Base-by-base conservation (phyloP, 2,329 filamentous ascomycete genomes). In the Pyricularia pennisetigena region DNA sequence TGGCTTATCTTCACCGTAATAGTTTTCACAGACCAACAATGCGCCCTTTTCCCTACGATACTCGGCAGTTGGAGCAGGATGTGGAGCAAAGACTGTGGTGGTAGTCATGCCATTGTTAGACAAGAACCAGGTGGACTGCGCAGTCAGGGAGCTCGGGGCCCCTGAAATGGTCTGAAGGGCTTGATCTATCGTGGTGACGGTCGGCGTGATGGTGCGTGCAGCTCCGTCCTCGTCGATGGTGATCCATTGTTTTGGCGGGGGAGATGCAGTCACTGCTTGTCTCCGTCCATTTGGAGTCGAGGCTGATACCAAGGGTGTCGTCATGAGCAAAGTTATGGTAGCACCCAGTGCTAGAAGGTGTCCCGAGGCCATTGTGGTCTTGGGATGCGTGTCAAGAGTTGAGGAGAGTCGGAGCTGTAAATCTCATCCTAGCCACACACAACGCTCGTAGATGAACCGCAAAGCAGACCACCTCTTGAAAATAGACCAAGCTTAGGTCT, bases 1-100 rank as follows among this genome's bases (percentile, higher is more conserved):
- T 0, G 78, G 78, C 14, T 69, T 70, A 26, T 73, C 72, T 5
- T 16, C 16, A 16, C 74, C 74, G 29, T 73, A 70, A 54, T 72
- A 71, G 63, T 72, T 71, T 41, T 71, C 69, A 72, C 78, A 79
- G 12, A 72, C 70, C 41, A 77, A 72, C 63, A 78, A 76, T 6
- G 73, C 73, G 23, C 76, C 77, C 6, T n/a, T 49, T 49, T 49
- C 6, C 14, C 3, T 49, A 16, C 41, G 16, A n/a, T 20, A 49
- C 20, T 49, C 41, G 16, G 41, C 20, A 49, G 41, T 49, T 49
- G 41, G 41, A 49, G 41, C 41, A n/a, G 41, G 41, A 16, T n/a
- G 41, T 49, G 41, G 41, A 49, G 41, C 41, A n/a, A 49, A n/a
- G 6, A 78, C 29, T 63, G 77, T 79, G 0, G 71, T 69, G 28